phyloP scores from a whole-genome alignment of 768 basidiomycete species.

The Udeniomyces megalosporus region DNA sequence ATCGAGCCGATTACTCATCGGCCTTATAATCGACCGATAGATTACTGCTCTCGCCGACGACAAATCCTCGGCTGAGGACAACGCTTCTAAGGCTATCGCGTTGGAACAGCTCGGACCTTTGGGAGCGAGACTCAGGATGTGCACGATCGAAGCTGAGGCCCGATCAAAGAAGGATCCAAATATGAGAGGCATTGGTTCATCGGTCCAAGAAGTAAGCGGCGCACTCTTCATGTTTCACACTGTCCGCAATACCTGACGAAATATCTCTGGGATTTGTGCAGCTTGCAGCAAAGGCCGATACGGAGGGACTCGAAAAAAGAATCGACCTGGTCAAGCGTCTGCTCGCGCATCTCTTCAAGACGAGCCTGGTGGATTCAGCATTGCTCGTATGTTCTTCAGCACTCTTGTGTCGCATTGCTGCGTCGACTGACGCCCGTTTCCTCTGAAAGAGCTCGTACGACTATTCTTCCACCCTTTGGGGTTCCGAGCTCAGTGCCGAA shows the following conservation, averaged over 20 bases:
- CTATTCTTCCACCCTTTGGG: constrained; percentile 59
- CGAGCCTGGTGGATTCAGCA: too few species aligned
- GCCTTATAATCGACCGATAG: constrained; percentile 31
- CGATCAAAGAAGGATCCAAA: constrained; percentile 38
- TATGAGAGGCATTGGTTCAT: constrained; percentile 31
- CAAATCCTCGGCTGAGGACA: constrained; percentile 54
- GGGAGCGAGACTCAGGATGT: constrained; percentile 52
- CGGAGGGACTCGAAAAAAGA: too few species aligned
- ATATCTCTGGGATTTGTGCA: background rate
- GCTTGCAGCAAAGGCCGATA: background rate
- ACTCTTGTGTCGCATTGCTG: too few species aligned
- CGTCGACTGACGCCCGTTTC: too few species aligned
- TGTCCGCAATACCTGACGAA: too few species aligned
- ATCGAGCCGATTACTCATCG: too few species aligned
- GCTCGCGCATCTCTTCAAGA: too few species aligned
- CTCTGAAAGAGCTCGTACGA: constrained; percentile 86
- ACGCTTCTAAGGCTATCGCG: constrained; percentile 73
- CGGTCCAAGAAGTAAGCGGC: too few species aligned
- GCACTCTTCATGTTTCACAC: background rate
- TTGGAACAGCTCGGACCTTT: constrained; percentile 90
- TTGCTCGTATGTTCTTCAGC: too few species aligned
- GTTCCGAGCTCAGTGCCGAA: constrained; percentile 54
- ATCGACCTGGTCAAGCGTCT: too few species aligned
- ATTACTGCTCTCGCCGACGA: constrained; percentile 68
- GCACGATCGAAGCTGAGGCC: constrained; percentile 34